A percentile compares a stretch with the other conserved stretches of the same genome.
Conservation (phyloP, 257 asterid species). For the Primulina eburnea region DNA sequence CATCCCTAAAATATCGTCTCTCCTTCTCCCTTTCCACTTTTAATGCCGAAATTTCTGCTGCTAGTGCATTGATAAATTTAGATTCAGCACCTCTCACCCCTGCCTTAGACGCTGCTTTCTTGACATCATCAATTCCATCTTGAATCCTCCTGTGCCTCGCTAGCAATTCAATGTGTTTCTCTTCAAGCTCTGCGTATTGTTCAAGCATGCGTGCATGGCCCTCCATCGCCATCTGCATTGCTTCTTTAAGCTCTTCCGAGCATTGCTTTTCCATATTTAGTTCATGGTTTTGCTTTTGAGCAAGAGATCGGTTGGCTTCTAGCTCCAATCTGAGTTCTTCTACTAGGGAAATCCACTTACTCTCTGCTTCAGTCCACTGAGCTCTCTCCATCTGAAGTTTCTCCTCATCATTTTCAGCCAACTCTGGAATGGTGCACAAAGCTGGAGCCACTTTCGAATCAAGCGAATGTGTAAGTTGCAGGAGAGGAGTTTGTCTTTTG, state of each 20-base stretch:
- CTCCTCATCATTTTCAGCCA: constrained; percentile 52
- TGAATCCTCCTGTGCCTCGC: constrained; percentile 68
- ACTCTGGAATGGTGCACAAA: constrained; percentile 42
- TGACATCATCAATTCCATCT: constrained; percentile 88
- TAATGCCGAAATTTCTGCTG: constrained; percentile 77
- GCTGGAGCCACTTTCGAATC: constrained; percentile 53
- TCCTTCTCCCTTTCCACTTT: constrained; percentile 88
- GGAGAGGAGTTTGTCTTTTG: constrained; percentile 51
- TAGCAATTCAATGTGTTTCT: constrained; percentile 85
- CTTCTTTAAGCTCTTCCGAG: constrained; percentile 92
- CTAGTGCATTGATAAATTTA: constrained; percentile 82
- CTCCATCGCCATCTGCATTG: constrained; percentile 98
- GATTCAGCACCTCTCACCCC: constrained; percentile 92
- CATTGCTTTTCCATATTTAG: constrained; percentile 75
- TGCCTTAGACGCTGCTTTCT: constrained; percentile 95
- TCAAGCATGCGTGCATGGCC: constrained; percentile 99
- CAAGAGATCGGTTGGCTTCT: constrained; percentile 48
- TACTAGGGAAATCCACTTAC: constrained; percentile 82
- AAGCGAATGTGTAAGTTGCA: constrained; percentile 61
- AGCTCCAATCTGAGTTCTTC: constrained; percentile 77
- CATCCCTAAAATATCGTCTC: constrained; percentile 74
- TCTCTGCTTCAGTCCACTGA: constrained; percentile 85
- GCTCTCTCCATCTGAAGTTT: constrained; percentile 66
- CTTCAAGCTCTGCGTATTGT: constrained; percentile 95
- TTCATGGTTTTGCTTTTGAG: constrained; percentile 73